phyloP scores from a whole-genome alignment of 176 grass and related monocot genomes.

The Zea luxurians region DNA sequence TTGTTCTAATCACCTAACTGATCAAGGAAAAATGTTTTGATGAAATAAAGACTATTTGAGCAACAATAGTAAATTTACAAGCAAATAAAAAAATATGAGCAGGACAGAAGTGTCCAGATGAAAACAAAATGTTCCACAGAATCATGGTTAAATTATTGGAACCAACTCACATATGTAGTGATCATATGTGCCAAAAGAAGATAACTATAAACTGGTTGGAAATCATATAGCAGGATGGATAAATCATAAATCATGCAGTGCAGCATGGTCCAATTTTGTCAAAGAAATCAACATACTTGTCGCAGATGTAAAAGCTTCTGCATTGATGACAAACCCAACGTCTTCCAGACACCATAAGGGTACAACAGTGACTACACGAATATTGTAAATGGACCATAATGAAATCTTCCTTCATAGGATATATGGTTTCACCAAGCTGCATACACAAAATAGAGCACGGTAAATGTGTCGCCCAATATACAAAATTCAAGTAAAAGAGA shows the following conservation, averaged over 20 bases:
- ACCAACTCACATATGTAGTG: background rate
- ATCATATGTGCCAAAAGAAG: background rate
- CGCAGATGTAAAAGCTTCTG: slow-evolving; percentile 86
- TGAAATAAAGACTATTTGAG: background rate
- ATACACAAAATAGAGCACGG: slow-evolving; percentile 43
- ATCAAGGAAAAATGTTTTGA: background rate
- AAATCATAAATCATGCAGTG: slow-evolving; percentile 21
- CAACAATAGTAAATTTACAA: background rate
- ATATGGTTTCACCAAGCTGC: slow-evolving; percentile 95
- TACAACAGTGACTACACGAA: slow-evolving; percentile 84
- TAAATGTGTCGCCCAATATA: slow-evolving; percentile 29
- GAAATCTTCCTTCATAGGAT: slow-evolving; percentile 99
- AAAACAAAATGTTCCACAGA: background rate
- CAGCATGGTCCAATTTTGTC: slow-evolving; percentile 12
- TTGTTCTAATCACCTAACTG: background rate
- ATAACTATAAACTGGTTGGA: background rate
- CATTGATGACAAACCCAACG: slow-evolving; percentile 92
- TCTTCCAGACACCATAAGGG: slow-evolving; percentile 84
- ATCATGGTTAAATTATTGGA: background rate
- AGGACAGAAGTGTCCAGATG: background rate
- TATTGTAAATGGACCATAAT: slow-evolving; percentile 99
- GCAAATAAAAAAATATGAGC: background rate
- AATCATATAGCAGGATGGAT: slow-evolving; percentile 11
- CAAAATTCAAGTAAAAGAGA: slow-evolving; percentile 27
- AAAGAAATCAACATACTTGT: slow-evolving; percentile 66